Base-by-base conservation (phyloP, 2,329 filamentous ascomycete species). In the Huntiella abstrusa region DNA sequence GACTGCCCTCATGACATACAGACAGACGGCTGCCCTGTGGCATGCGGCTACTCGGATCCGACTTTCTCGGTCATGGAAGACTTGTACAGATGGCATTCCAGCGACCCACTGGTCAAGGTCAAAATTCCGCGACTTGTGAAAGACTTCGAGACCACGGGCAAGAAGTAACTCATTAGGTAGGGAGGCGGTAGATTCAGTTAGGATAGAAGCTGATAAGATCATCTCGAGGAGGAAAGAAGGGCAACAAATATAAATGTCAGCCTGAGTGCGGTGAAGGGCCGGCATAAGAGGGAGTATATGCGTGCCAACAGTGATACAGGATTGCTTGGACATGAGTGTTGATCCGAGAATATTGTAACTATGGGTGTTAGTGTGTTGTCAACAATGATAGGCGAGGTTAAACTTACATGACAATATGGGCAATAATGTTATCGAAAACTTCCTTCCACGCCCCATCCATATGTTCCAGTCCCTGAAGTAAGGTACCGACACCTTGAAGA, bases 351-450 rank as follows among this genome's bases (percentile, higher is more conserved):
- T 58, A 55, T 64, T 55, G 48, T 65, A 70, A 50, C 53, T 68
- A 53, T 45, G 47, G 34, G 45, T 15, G 35, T 41, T 38, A 19
- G 34, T 33, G n/a, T 22, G 3, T 12, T 38, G 11, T 41, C 11
- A 12, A 13, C 2, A 19, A n/a, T 16, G 40, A 13, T 1, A 13
- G 8, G 5, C 11, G 22, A 41, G 8, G 11, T n/a, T 5, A 13
- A 10, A 59, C 63, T 56, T 56, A 64, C 63, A 65, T 65, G 55
- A 66, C 63, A 49, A 64, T 68, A 52, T 70, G 66, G 13, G 67
- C 66, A 37, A 67, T 60, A 45, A 70, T 60, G 43, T 62, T 67
- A 53, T 69, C 66, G 37, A 62, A 49, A 40, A 17, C 34, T n/a
- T 33, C 38, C 34, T 56, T 49, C 56, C 41, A 54, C 56, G 39